Evolutionary conservation across 441 rosid genomes (phyloP), one percentile per base, ranked within the genome.

Genomic region (Aquilaria agallochum): DNA sequence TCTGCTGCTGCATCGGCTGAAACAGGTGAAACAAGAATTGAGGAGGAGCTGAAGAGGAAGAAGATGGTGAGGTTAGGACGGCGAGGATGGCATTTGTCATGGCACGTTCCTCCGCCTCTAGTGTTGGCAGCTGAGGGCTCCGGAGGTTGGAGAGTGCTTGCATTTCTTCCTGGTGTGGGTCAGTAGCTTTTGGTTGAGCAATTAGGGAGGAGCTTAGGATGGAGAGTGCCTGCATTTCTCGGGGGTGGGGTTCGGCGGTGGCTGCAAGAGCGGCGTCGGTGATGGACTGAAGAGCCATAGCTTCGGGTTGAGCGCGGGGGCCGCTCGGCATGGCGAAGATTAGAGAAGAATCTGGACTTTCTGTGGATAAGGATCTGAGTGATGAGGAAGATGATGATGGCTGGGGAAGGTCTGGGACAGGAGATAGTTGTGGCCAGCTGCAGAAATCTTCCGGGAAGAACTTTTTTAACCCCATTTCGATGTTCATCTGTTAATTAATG

Each of bases 371-470:
- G 6, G 95, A 87, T 76, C 81, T 74, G 56, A 82, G 50, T 5
- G 98, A 83, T 1, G 96, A 93, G 0, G 95, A 81, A 46, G 96
- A 90, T 0, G 90, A 86, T 3, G 93, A 75, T 54, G 74, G 40
- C 45, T 59, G 81, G 11, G 74, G 63, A 59, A 68, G 55, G 32
- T 76, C 86, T 57, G 61, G 53, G 9, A 63, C 12, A 1, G 59
- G 47, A 4, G 59, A 36, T 20, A 76, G 73, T 46, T 70, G 59
- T 59, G 61, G 83, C 20, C 20, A 20, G 74, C 59, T 9, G 69
- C 20, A 68, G 69, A 86, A 83, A 62, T 83, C 81, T 45, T 72
- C 76, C 6, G 81, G 80, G 68, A 90, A 86, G 72, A 74, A 76
- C 44, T 55, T 76, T 76, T 65, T 78, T 73, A 90, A 67, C 63